Evolutionary conservation across 306 rosid species (phyloP).

Genomic region (Luffa acutangula): DNA sequence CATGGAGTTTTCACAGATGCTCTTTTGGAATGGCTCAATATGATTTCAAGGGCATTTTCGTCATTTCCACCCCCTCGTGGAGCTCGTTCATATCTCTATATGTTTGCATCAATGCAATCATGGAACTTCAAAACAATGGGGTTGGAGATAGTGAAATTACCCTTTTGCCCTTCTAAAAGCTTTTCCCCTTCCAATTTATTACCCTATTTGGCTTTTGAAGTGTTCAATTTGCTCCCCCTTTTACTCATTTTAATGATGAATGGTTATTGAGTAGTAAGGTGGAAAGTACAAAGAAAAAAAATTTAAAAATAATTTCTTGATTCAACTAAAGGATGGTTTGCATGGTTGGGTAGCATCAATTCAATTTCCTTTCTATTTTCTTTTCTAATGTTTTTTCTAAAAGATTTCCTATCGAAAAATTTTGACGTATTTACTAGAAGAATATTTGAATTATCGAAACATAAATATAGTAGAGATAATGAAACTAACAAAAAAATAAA

Average conservation of each 20-base stretch:
- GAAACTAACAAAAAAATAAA: no score
- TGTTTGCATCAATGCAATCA: slow-evolving; percentile 24
- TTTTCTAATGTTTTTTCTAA: not conserved
- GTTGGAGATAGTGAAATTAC: slow-evolving; percentile 19
- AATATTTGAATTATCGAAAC: not conserved
- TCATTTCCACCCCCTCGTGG: slow-evolving; percentile 24
- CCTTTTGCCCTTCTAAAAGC: slow-evolving; percentile 8
- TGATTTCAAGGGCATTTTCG: slow-evolving; percentile 21
- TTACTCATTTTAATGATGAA: slow-evolving; percentile 5
- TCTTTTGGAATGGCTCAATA: not conserved
- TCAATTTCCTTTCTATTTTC: not conserved
- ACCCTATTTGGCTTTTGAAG: slow-evolving; percentile 5
- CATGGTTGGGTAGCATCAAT: slow-evolving; percentile 1
- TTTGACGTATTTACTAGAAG: not conserved
- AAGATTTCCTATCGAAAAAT: not conserved
- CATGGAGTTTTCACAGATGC: slow-evolving; percentile 35
- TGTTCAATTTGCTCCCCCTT: not conserved
- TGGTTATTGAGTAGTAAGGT: slow-evolving; percentile 6
- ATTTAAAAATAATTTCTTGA: not conserved
- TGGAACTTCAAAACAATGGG: slow-evolving; percentile 10
- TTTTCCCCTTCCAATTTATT: not conserved
- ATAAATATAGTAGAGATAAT: not conserved
- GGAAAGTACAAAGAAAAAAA: not conserved
- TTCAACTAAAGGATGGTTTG: not conserved
- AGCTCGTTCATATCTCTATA: slow-evolving; percentile 22